These are phyloP conservation scores for Myriosclerotinia curreyana DNA, from an alignment of 2,329 filamentous ascomycete species.

Conservation along the genomic window DNA sequence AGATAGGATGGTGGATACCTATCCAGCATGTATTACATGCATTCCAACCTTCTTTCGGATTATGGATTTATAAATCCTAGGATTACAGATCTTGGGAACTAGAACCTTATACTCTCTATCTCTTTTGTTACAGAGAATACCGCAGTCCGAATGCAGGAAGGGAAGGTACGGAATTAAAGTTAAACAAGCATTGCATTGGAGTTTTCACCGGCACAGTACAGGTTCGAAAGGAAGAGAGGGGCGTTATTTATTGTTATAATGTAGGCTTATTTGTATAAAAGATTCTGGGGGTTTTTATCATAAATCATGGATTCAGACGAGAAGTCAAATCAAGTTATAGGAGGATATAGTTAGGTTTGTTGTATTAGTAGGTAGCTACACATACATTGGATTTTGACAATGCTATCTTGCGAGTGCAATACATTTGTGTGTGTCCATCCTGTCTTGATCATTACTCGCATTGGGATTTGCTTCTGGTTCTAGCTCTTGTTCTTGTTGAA, in stretches of 20 bases:
- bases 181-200: neutral
- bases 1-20: too few relatives aligned
- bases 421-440: neutral
- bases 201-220: neutral
- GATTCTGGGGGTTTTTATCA: neutral
- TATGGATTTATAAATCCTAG: neutral
- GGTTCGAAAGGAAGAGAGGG: neutral
- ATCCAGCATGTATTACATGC: too few relatives aligned
- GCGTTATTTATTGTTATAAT: neutral
- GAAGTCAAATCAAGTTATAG: neutral
- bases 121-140: slow-evolving; percentile 14
- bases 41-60: neutral
- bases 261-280: neutral
- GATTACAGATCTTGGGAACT: neutral
- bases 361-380: slow-evolving; percentile 5
- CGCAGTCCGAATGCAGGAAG: neutral
- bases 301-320: neutral
- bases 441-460: neutral
- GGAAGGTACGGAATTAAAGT: neutral
- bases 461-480: neutral
- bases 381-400: neutral
- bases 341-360: neutral
- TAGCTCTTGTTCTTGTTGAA: neutral
- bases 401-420: neutral
- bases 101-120: too few relatives aligned